Evolutionary conservation across 495 filamentous ascomycete genomes (phyloP).

Genomic region (Aspergillus sclerotiicarbonarius): DNA sequence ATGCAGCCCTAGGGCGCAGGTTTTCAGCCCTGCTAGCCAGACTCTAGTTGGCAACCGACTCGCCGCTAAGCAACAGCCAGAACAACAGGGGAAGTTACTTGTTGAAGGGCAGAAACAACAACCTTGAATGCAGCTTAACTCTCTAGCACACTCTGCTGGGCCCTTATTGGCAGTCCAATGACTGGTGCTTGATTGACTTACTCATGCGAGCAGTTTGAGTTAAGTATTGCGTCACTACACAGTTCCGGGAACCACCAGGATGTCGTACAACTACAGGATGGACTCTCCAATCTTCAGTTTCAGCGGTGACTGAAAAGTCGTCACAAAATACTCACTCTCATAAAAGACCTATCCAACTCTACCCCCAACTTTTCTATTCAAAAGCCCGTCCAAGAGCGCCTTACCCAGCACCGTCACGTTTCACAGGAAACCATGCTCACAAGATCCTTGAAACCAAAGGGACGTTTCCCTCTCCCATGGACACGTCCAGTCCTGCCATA

Average conservation of each 20-base stretch:
- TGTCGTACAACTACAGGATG: not conserved
- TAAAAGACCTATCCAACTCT: not conserved
- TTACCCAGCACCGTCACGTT: no score
- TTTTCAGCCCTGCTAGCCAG: not conserved
- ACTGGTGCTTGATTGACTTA: no score
- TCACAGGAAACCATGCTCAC: constrained; percentile 6
- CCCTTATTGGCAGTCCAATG: not conserved
- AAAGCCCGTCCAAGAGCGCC: not conserved
- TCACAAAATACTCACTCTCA: not conserved
- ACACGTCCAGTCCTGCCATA: constrained; percentile 1
- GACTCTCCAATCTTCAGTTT: not conserved
- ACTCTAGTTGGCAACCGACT: not conserved
- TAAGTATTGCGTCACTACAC: not conserved
- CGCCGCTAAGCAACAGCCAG: not conserved
- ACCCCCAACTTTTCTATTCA: not conserved
- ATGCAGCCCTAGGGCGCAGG: not conserved
- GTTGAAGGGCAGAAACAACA: not conserved
- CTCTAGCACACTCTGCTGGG: not conserved
- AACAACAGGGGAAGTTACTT: not conserved
- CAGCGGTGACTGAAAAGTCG: not conserved
- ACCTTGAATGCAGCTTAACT: not conserved
- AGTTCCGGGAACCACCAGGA: not conserved
- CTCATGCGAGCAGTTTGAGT: not conserved
- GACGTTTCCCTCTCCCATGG: constrained; percentile 3
- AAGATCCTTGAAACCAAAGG: constrained; percentile 6